Base-by-base conservation (phyloP, 805 yeast genomes). In the Pichia nakasei region DNA sequence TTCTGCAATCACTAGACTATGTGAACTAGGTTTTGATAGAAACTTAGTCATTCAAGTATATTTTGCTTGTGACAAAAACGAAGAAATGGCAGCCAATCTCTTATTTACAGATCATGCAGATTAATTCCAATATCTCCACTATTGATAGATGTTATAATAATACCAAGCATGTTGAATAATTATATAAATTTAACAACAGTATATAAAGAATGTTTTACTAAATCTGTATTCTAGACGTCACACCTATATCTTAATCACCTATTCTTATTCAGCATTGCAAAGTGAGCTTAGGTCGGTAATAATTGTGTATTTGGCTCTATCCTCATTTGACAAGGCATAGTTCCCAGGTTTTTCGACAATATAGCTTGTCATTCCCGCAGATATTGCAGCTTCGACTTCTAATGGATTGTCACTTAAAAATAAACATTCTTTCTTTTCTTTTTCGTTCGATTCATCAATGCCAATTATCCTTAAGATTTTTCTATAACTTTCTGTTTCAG, bases 41-140 rank as follows among this genome's bases (percentile, higher is more conserved):
- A 74, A 81, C 53, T 69, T 83, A 45, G 98, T 85, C 37, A 78
- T 88, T 48, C 96, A 89, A 68, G 95, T 94, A 26, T 93, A 86
- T 68, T 81, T 93, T 73, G 97, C 97, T 35, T 93, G 98, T 65
- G 98, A 93, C 58, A 91, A 88, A 68, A 87, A 93, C 65, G 98
- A 93, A 68, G 96, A 91, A 69, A 76, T 86, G 56, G 88, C 98
- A 36, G 98, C 97, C 20, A 93, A 93, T 67, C 77, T 87, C 58
- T 71, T 93, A 54, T 85, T 93, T 58, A 75, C 73, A 57, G 82
- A 75, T 48, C 76, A 74, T 46, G 64, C 66, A 29, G 8, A 9
- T 6, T 29, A 29, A 29, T 24, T 24, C 27, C 27, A 24, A 24
- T 24, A n/a, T 29, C 7, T 29, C 13, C 15, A 12, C n/a, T 29